These are phyloP conservation scores for Suhomyces choctaworum DNA, from an alignment of 1,139 yeast genomes.

Conservation along the genomic window DNA sequence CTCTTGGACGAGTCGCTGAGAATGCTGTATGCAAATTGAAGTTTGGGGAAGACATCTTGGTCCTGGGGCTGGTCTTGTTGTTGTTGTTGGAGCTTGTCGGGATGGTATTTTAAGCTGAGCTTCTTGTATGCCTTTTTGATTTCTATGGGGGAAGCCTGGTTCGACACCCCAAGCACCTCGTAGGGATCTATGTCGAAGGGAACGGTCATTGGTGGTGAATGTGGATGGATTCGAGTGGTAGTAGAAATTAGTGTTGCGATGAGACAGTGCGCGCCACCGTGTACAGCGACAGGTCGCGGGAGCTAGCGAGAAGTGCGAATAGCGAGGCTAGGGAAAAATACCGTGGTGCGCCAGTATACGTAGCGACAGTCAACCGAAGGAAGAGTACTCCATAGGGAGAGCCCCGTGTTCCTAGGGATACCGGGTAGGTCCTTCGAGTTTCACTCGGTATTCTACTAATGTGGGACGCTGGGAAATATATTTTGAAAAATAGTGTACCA, in stretches of 20 bases:
- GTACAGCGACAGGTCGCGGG: neutral
- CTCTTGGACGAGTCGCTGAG: constrained; percentile 60
- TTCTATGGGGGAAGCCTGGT: constrained; percentile 48
- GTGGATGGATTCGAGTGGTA: neutral
- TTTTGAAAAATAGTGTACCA: no score
- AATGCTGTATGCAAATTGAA: constrained; percentile 76
- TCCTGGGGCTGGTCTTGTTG: constrained; percentile 39
- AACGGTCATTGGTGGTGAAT: constrained; percentile 8
- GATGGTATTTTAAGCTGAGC: constrained; percentile 70
- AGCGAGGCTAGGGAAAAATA: no score
- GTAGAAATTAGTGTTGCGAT: neutral
- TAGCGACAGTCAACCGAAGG: no score
- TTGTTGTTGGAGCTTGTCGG: constrained; percentile 65
- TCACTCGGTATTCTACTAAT: no score
- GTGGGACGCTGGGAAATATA: no score
- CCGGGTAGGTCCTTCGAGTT: no score
- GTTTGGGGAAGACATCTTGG: constrained; percentile 56
- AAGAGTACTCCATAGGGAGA: no score
- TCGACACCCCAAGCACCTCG: constrained; percentile 49
- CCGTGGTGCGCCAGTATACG: no score
- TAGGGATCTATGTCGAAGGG: constrained; percentile 62
- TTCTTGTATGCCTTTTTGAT: constrained; percentile 74
- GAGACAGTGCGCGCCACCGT: no score
- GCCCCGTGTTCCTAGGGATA: no score
- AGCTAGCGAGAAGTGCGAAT: neutral